Base-by-base conservation (phyloP, 1,284 basidiomycete species). In the Ustilago nuda region DNA sequence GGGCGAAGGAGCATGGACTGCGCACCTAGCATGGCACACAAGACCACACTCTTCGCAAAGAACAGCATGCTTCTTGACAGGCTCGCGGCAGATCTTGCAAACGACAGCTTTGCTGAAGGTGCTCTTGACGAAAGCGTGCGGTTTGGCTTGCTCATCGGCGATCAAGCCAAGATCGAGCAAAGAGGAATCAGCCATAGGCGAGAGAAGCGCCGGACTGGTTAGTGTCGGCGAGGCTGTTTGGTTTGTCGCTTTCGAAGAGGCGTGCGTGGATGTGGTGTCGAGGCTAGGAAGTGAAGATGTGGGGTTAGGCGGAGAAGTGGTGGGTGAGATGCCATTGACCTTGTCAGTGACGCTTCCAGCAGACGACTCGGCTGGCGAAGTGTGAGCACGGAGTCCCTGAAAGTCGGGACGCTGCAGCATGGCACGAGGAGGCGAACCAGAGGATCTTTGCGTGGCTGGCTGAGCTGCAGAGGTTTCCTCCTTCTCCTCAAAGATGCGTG, bases 101-200 rank as follows among this genome's bases (percentile, higher is more conserved):
- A 90, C 87, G 87, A 98, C 92, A 30, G 94, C 94, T 88, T 95
- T 95, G 82, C 92, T 92, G 86, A 97, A 97, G 3, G 92, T 92
- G 2, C 93, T 96, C 87, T 94, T 95, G 52, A 96, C 92, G 83
- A 96, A 94, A 7, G 90, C 89, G 81, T 97, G 95, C 37, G 54
- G 76, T 77, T 66, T 79, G 41, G 69, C 76, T 69, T 66, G 69
- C 65, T 66, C 72, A 36, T 68, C 67, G n/a, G 36, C 45, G 39
- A 48, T 61, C 19, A 64, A 45, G 64, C 58, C 68, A 7, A 82
- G 73, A 50, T 76, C 67, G 19, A 82, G 57, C 30, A 75, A 59
- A 19, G 83, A 75, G 7, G 77, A 48, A 4, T 84, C 76, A 36
- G 61, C 53, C 1, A 58, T 55, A 19, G 50, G 70, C 57, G 63